These are phyloP conservation scores for Stevia rebaudiana DNA, from an alignment of 140 eudicot species.

Conservation along the genomic window DNA sequence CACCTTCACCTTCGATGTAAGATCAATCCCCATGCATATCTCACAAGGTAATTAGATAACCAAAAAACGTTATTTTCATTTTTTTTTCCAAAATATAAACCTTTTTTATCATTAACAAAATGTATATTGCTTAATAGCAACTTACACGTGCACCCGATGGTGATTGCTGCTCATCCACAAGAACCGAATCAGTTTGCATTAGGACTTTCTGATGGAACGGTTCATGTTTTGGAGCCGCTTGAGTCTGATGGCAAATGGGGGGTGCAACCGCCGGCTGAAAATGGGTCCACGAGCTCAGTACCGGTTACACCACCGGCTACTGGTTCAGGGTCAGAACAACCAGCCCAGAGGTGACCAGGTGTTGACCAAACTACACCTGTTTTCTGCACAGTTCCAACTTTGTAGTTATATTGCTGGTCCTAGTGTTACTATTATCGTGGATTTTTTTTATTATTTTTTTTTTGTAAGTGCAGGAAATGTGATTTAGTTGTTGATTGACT, in stretches of 20 bases:
- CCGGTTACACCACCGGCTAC: slow-evolving; percentile 41
- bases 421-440: background rate
- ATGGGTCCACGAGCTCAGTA: slow-evolving; percentile 50
- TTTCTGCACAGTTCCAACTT: slow-evolving; percentile 27
- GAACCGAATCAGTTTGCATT: slow-evolving; percentile 60
- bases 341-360: slow-evolving; percentile 43
- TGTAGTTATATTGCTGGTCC: slow-evolving; percentile 16
- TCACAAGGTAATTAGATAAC: slow-evolving; percentile 26
- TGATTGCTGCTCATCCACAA: slow-evolving; percentile 64
- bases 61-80: background rate
- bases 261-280: slow-evolving; percentile 56
- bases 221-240: slow-evolving; percentile 59
- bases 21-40: slow-evolving; percentile 68
- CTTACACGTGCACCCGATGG: slow-evolving; percentile 48
- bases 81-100: background rate
- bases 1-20: slow-evolving; percentile 72
- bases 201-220: slow-evolving; percentile 57
- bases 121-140: slow-evolving; percentile 29
- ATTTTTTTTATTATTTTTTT: background rate
- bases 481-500: slow-evolving; percentile 25
- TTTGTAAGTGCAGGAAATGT: slow-evolving; percentile 32
- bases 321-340: slow-evolving; percentile 66
- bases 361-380: slow-evolving; percentile 27
- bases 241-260: slow-evolving; percentile 71
- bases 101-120: background rate